phyloP scores from a whole-genome alignment of 805 yeast genomes.

The Saccharomyces mikatae region DNA sequence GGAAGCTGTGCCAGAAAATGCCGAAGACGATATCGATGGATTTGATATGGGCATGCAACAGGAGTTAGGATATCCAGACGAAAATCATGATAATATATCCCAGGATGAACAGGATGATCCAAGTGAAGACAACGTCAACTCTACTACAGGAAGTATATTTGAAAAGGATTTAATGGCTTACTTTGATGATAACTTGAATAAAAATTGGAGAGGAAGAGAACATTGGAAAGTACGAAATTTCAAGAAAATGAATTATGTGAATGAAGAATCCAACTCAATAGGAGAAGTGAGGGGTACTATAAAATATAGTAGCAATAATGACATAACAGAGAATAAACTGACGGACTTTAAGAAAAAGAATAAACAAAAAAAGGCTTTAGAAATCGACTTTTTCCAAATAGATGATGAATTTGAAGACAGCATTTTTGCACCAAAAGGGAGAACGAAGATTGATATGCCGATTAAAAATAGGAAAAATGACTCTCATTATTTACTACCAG shows the following conservation, averaged over 20 bases:
- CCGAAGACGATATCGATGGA: slow-evolving; percentile 15
- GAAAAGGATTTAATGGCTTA: slow-evolving; percentile 68
- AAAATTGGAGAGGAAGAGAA: slow-evolving; percentile 85
- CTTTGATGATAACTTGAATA: slow-evolving; percentile 62
- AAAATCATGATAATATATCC: slow-evolving; percentile 10
- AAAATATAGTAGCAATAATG: slow-evolving; percentile 1
- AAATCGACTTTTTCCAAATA: slow-evolving; percentile 38
- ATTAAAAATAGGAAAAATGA: slow-evolving; percentile 35
- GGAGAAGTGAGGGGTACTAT: neutral
- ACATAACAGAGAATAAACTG: neutral
- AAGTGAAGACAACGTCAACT: slow-evolving; percentile 8
- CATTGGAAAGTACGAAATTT: slow-evolving; percentile 78
- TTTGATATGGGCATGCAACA: slow-evolving; percentile 13
- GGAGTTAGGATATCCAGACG: slow-evolving; percentile 21
- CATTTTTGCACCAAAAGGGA: slow-evolving; percentile 35
- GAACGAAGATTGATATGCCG: slow-evolving; percentile 34
- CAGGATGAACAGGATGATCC: slow-evolving; percentile 6
- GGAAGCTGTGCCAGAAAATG: slow-evolving; percentile 27
- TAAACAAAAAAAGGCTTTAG: slow-evolving; percentile 31
- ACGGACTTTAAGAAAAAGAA: slow-evolving; percentile 10
- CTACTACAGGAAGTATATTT: slow-evolving; percentile 28
- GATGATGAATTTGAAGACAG: slow-evolving; percentile 33
- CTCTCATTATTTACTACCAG: slow-evolving; percentile 51
- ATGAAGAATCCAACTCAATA: neutral
- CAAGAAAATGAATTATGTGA: slow-evolving; percentile 30